Evolutionary conservation across 305 asterid species (phyloP).

Genomic region (Euphrasia arctica): DNA sequence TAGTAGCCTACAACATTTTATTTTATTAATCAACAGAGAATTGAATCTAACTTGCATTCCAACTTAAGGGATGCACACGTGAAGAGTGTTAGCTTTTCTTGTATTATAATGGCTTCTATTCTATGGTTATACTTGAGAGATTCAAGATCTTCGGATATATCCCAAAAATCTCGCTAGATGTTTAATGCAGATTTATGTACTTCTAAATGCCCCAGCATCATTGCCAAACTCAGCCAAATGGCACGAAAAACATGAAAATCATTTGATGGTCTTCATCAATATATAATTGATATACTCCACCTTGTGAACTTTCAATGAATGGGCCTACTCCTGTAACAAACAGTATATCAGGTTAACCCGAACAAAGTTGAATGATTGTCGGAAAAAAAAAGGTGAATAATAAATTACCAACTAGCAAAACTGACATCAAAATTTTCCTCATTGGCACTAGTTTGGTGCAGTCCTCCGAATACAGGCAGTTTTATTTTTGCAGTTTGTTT

Average conservation of each 20-base stretch:
- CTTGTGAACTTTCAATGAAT: constrained; percentile 27
- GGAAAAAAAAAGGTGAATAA: constrained; percentile 6
- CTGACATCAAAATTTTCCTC: constrained; percentile 32
- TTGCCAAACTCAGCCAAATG: constrained; percentile 31
- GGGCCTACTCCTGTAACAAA: constrained; percentile 47
- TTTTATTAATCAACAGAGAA: constrained; percentile 22
- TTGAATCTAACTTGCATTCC: constrained; percentile 28
- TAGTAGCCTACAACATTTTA: constrained; percentile 23
- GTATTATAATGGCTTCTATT: constrained; percentile 31
- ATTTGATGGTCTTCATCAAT: background rate
- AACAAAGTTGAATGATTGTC: constrained; percentile 14
- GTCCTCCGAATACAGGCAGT: constrained; percentile 33
- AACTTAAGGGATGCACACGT: constrained; percentile 21
- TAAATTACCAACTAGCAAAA: constrained; percentile 41
- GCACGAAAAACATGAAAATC: constrained; percentile 22
- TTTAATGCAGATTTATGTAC: constrained; percentile 27
- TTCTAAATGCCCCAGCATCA: constrained; percentile 23
- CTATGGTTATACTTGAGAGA: constrained; percentile 24
- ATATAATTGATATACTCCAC: constrained; percentile 7
- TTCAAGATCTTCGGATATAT: constrained; percentile 21
- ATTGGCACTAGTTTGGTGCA: constrained; percentile 20
- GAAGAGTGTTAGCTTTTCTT: constrained; percentile 28
- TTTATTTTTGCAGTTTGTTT: constrained; percentile 39
- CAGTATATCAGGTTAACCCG: constrained; percentile 17
- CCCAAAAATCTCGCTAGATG: constrained; percentile 18